Evolutionary conservation across 2,329 filamentous ascomycete genomes (phyloP).

Genomic region (Claviceps humidiphila): DNA sequence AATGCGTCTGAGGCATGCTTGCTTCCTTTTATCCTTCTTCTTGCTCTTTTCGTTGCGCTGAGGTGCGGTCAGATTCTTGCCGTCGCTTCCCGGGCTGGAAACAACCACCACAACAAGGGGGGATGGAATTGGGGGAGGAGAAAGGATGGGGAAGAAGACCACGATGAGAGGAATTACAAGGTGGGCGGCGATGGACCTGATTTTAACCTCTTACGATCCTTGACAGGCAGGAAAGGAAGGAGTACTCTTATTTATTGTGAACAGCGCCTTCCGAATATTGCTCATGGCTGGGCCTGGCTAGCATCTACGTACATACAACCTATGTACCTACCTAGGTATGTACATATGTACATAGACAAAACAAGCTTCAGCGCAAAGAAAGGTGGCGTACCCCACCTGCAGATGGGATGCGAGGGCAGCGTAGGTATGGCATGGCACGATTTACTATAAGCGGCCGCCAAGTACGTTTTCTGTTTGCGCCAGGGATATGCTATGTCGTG

Average conservation of each 20-base stretch:
- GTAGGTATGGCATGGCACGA: background rate
- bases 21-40: background rate
- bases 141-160: background rate
- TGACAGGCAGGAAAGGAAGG: background rate
- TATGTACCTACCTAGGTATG: no score
- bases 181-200: background rate
- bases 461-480: background rate
- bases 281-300: background rate
- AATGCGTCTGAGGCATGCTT: conserved; percentile 20
- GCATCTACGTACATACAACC: background rate
- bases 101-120: background rate
- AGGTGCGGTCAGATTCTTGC: background rate
- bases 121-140: background rate
- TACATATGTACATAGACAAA: background rate
- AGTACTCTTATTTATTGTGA: background rate
- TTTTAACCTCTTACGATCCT: background rate
- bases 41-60: background rate
- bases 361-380: background rate
- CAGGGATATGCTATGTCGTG: background rate
- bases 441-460: background rate
- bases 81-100: background rate
- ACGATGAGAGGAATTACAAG: background rate
- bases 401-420: background rate
- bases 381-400: background rate
- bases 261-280: background rate